Conservation (phyloP, 805 yeast species). For the Spathaspora girioi region DNA sequence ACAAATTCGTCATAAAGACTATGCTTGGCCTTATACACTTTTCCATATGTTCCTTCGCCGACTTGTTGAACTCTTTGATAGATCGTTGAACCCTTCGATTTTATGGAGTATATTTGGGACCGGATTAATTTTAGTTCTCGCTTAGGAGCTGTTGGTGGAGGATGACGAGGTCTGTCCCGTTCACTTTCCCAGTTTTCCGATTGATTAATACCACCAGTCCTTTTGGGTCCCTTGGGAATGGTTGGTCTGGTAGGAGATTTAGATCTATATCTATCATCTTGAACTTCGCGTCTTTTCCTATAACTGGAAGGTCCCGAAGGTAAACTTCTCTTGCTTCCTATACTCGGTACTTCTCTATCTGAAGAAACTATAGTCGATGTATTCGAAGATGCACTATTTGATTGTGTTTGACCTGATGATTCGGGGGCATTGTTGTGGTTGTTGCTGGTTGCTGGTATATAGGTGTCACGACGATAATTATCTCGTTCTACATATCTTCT, state of each 20-base stretch:
- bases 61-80: constrained; percentile 81
- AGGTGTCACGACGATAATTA: constrained; percentile 15
- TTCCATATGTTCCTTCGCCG: constrained; percentile 99
- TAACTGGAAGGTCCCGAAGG: constrained; percentile 20
- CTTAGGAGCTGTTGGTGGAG: constrained; percentile 13
- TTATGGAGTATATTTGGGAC: constrained; percentile 32
- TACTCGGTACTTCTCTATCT: not conserved
- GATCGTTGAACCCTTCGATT: constrained; percentile 29
- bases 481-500: constrained; percentile 20
- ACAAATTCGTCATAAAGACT: constrained; percentile 62
- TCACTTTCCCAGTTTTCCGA: not conserved
- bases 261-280: constrained; percentile 4
- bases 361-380: not conserved
- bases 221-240: not conserved
- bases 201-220: not conserved
- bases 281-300: constrained; percentile 5
- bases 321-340: constrained; percentile 5
- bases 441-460: constrained; percentile 1
- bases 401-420: not conserved
- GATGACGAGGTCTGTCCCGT: not conserved
- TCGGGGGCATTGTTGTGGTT: not conserved
- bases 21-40: constrained; percentile 86
- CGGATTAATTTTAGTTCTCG: constrained; percentile 15
- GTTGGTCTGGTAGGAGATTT: constrained; percentile 2
- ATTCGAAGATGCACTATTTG: not conserved